Base-by-base conservation (phyloP, 768 basidiomycete species). In the Xerocomus potaroensis region DNA sequence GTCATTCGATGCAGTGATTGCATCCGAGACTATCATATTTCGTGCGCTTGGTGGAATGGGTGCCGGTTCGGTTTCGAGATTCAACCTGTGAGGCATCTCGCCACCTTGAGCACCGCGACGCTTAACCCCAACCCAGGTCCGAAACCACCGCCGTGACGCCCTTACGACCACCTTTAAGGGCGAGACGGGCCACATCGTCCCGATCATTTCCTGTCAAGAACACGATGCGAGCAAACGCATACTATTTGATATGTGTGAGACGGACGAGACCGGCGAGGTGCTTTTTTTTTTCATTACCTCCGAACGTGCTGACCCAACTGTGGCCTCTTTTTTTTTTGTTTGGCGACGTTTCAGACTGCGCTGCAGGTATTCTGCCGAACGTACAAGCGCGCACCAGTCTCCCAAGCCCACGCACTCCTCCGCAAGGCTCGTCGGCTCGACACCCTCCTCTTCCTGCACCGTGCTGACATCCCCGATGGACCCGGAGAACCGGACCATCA, bases 11-110 rank as follows among this genome's bases (percentile, higher is more conserved):
- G 96, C 69, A 77, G 71, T 33, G 91, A 92, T 57, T 97, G 96
- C 62, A 65, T 69, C 14, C 79, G 75, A 42, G 81, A 87, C 54
- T 92, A 84, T 63, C 96, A 99, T 63, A 74, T 84, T 8, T 84
- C 90, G 0, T 99, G 96, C 64, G 96, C 91, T 16, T 97, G 91
- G 89, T 78, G 75, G 43, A 72, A 81, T 32, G 86, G 86, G 0
- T 81, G 86, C 69, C 84, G 75, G 54, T 93, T 98, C 55, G 93
- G 91, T 23, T 96, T 99, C 65, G 94, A 98, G 69, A 79, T 98
- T 32, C 85, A 86, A 57, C 77, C 84, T 29, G 91, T 87, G 54
- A 60, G 84, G 68, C 1, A 31, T 23, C 23, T 27, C 19, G 31
- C 15, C 12, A 24, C 19, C 8, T 23, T 24, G 2, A 23, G 14